Percentiles rank a stretch among this genome's conserved stretches.
These are phyloP conservation scores for Secale cereale DNA, from an alignment of 176 grass and related monocot species.

Conservation along the genomic window DNA sequence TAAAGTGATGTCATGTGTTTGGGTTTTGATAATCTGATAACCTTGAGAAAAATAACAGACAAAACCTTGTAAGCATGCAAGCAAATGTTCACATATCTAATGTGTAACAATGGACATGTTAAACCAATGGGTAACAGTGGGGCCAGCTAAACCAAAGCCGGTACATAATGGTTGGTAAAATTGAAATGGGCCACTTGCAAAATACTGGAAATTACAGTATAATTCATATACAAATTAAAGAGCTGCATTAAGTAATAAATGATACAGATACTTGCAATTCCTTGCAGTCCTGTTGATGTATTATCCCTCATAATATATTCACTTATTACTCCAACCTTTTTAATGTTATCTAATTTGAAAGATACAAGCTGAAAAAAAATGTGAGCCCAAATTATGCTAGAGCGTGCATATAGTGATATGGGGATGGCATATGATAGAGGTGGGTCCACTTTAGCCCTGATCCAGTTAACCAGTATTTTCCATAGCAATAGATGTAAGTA, in stretches of 20 bases:
- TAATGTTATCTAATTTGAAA: background rate
- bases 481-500: background rate
- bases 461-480: background rate
- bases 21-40: conserved; percentile 3
- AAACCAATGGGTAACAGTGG: background rate
- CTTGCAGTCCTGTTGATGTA: background rate
- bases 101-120: background rate
- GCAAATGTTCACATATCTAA: background rate
- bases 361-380: background rate
- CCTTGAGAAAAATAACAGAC: background rate
- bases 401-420: background rate
- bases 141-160: background rate
- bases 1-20: background rate
- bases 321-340: background rate
- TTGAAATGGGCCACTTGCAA: background rate
- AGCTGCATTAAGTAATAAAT: background rate
- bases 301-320: background rate
- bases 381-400: background rate
- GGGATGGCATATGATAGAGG: background rate
- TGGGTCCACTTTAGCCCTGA: background rate
- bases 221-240: background rate
- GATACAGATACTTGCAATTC: background rate
- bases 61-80: background rate
- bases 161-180: background rate
- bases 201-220: background rate